These are phyloP conservation scores for Nothopassalora personata DNA, from an alignment of 2,329 filamentous ascomycete genomes.

Conservation along the genomic window DNA sequence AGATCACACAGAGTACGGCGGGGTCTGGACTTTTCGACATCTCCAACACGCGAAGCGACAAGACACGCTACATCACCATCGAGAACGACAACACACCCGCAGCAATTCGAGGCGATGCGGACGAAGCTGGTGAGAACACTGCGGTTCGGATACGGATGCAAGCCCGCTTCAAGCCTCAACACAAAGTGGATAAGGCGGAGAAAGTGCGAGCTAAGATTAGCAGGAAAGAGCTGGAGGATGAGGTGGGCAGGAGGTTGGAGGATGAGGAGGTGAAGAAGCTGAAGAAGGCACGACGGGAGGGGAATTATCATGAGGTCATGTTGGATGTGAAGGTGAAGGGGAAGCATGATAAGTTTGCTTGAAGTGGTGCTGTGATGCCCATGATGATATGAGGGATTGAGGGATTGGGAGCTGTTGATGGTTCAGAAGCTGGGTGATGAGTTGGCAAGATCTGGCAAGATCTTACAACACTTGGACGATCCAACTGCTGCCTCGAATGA, in stretches of 20 bases:
- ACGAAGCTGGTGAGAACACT: constrained; percentile 61
- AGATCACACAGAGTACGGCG: constrained; percentile 34
- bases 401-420: background rate
- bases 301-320: constrained; percentile 82
- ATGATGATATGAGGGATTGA: background rate
- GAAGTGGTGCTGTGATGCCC: background rate
- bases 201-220: constrained; percentile 82
- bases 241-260: constrained; percentile 28
- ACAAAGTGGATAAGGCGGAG: constrained; percentile 75
- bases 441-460: background rate
- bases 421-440: background rate
- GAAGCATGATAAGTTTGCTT: constrained; percentile 80
- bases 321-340: constrained; percentile 84
- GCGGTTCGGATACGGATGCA: constrained; percentile 86
- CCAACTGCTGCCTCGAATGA: too few relatives aligned
- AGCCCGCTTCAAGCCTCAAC: constrained; percentile 80
- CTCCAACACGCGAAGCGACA: constrained; percentile 52
- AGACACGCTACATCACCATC: constrained; percentile 54
- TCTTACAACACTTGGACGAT: too few relatives aligned
- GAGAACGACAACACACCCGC: constrained; percentile 43
- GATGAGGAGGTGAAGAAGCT: constrained; percentile 82
- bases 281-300: constrained; percentile 77
- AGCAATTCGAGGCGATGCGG: constrained; percentile 72
- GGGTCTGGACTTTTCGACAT: constrained; percentile 25
- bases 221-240: constrained; percentile 56